A percentile compares a stretch with the other conserved stretches of the same genome.
phyloP scores from a whole-genome alignment of 1,284 basidiomycete species.

The Porogramme epimiltina region DNA sequence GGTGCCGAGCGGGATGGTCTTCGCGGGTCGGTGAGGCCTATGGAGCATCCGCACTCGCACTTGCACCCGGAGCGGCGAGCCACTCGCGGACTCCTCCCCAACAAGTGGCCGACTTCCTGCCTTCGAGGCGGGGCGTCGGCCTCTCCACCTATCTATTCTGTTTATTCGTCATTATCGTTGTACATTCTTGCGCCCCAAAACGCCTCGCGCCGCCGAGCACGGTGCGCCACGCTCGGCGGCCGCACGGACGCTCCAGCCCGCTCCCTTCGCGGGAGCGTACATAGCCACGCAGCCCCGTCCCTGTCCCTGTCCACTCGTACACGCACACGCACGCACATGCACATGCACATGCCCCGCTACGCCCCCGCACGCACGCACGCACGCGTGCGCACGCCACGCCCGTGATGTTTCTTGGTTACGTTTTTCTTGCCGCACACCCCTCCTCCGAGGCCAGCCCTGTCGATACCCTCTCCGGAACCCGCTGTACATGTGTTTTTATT shows the following conservation, averaged over 20 bases:
- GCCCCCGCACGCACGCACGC: no score
- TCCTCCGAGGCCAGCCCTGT: background rate
- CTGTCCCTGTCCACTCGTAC: no score
- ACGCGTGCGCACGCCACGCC: conserved; percentile 12
- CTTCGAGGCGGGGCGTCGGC: background rate
- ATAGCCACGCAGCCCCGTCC: background rate
- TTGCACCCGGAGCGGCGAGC: background rate
- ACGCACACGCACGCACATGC: no score
- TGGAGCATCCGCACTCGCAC: background rate
- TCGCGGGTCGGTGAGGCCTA: conserved; percentile 10
- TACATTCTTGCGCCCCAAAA: conserved; percentile 14
- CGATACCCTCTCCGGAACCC: conserved; percentile 1
- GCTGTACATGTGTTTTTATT: background rate
- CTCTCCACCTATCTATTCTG: conserved; percentile 19
- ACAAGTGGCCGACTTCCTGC: background rate
- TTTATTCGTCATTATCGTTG: conserved; percentile 25
- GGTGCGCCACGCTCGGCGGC: background rate
- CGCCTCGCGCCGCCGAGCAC: background rate
- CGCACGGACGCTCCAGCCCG: background rate
- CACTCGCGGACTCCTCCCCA: background rate
- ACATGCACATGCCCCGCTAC: background rate
- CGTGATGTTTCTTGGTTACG: background rate
- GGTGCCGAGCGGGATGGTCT: conserved; percentile 11
- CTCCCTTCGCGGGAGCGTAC: background rate
- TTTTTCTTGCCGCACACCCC: background rate